Base-by-base conservation (phyloP, 1,139 yeast species). In the Geotrichum citri-aurantii region DNA sequence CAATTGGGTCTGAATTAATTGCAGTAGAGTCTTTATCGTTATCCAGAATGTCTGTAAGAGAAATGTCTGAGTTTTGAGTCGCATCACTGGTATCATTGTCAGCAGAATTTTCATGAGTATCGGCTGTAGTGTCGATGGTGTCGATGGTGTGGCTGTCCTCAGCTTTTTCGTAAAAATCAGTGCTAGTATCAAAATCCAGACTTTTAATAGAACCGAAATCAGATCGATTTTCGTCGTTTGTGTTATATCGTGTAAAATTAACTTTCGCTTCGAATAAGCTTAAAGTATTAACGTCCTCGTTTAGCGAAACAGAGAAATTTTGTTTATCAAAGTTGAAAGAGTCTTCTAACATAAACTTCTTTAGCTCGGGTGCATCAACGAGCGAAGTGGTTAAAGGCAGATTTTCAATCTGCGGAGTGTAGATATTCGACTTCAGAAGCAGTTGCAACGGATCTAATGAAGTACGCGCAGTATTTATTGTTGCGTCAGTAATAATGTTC, bases 301-400 rank as follows among this genome's bases (percentile, higher is more conserved):
- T 7, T 10, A 49, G n/a, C 14, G 44, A n/a, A 17, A 3, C 10
- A 5, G 21, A 12, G 4, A 27, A 31, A 7, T 6, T 10, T 14
- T n/a, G 11, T 24, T 33, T 8, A n/a, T 37, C 17, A 26, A 17
- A n/a, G n/a, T 37, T 11, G 2, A 12, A 33, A 17, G 29, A n/a
- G 31, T 46, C 42, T 2, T 55, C 51, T n/a, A 21, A 27, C 61
- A 58, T 47, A 27, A 48, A 58, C 1, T 46, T 46, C 21, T 56
- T 49, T n/a, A 59, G 50, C 29, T 59, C 59, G 6, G 59, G 57
- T 19, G 40, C 51, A 23, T 59, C 61, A 50, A 50, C 47, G n/a
- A 59, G 44, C 6, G 59, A 56, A 10, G 55, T 55, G 7, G 47
- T 47, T 2, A 49, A 37, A 4, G 31, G 12, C 12, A 58, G 44